Conservation (phyloP, 352 stramenopile genomes). For the Pythium dissotocum region DNA sequence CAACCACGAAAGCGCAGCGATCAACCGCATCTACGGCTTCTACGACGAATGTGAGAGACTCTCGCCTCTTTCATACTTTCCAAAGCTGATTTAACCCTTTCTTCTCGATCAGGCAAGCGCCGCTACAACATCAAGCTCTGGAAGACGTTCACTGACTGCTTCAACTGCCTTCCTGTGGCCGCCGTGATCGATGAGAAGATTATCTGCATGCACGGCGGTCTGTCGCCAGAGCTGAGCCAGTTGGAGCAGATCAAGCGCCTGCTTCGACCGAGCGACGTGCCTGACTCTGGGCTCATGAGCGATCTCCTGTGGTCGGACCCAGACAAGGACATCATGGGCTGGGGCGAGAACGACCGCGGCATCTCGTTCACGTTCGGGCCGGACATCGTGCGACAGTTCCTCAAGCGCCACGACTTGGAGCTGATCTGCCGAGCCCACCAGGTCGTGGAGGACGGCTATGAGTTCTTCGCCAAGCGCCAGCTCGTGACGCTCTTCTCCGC, state of each 20-base stretch:
- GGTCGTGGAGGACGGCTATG: conserved; percentile 69
- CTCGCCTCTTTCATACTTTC: not conserved
- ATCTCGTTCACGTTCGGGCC: conserved; percentile 98
- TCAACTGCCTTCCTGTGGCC: conserved; percentile 92
- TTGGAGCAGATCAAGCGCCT: conserved; percentile 95
- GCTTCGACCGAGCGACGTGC: conserved; percentile 89
- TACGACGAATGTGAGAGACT: conserved; percentile 65
- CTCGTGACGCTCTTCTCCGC: conserved; percentile 92
- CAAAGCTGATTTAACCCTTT: not conserved
- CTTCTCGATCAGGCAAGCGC: conserved; percentile 61
- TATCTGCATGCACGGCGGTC: conserved; percentile 98
- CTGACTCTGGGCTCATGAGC: conserved; percentile 95
- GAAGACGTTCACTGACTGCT: conserved; percentile 96
- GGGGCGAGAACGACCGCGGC: conserved; percentile 97
- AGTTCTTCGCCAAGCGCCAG: conserved; percentile 75
- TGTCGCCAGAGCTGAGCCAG: conserved; percentile 94
- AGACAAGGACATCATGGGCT: conserved; percentile 98
- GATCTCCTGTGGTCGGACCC: conserved; percentile 97
- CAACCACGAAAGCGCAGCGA: conserved; percentile 82
- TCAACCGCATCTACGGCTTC: conserved; percentile 86
- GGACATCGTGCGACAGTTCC: conserved; percentile 98
- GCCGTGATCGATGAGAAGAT: conserved; percentile 99
- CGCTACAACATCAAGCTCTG: conserved; percentile 98
- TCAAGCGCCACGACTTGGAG: conserved; percentile 97
- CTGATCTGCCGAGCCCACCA: conserved; percentile 80